Evolutionary conservation across 2,329 filamentous ascomycete species (phyloP).

Genomic region (Ascochyta pisi): DNA sequence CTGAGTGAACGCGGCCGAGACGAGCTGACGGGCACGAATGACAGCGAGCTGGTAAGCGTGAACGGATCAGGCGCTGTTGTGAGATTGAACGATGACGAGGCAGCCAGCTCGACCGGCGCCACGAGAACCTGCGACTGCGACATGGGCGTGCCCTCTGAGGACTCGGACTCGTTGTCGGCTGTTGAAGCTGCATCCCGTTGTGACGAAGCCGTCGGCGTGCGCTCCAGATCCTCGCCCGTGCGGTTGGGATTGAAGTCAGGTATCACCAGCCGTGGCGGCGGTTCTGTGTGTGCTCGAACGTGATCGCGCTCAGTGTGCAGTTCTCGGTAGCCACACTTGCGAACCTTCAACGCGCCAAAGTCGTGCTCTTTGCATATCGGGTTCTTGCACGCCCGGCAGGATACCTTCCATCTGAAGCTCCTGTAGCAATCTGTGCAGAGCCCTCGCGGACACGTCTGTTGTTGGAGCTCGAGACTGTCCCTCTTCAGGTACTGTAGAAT

Average conservation of each 20-base stretch:
- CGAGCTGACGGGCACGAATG: conserved; percentile 43
- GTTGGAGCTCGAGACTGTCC: conserved; percentile 52
- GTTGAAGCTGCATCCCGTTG: conserved; percentile 32
- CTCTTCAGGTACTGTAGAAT: conserved; percentile 50
- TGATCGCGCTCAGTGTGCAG: conserved; percentile 58
- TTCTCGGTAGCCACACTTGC: conserved; percentile 65
- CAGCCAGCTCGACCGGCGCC: conserved; percentile 36
- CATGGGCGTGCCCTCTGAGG: conserved; percentile 36
- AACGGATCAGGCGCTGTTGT: conserved; percentile 38
- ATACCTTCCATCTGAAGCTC: conserved; percentile 66
- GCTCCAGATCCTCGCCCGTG: conserved; percentile 33
- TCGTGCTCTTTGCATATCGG: conserved; percentile 67
- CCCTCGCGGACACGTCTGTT: conserved; percentile 60
- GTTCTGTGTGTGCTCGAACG: conserved; percentile 44
- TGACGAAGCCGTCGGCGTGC: conserved; percentile 33
- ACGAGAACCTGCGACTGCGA: conserved; percentile 47
- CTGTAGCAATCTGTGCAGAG: conserved; percentile 65
- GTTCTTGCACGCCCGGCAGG: conserved; percentile 63
- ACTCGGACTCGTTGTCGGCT: conserved; percentile 36
- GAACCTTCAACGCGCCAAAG: conserved; percentile 61
- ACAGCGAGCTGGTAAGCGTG: conserved; percentile 28
- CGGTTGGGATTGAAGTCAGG: conserved; percentile 47
- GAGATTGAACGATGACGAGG: conserved; percentile 36
- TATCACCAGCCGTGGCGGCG: conserved; percentile 42
- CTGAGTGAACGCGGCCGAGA: conserved; percentile 49